Evolutionary conservation across 2,329 filamentous ascomycete genomes (phyloP).

Genomic region (Scleromitrula shiraiana): DNA sequence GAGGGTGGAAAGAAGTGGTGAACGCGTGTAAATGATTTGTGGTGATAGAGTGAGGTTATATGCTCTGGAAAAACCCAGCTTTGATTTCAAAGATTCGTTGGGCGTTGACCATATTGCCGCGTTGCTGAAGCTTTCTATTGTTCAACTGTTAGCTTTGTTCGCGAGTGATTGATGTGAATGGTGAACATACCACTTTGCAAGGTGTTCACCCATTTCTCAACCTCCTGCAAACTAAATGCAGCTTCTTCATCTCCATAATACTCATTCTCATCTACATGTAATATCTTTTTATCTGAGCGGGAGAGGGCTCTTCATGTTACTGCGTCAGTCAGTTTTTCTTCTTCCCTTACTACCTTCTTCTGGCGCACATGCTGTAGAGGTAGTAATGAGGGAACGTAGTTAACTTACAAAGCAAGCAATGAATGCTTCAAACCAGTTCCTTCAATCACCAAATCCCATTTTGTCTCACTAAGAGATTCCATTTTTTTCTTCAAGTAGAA

Average conservation of each 20-base stretch:
- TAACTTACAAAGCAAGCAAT: conserved; percentile 64
- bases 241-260: conserved; percentile 87
- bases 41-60: conserved; percentile 82
- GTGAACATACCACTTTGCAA: conserved; percentile 28
- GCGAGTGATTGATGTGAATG: neutral
- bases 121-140: conserved; percentile 22
- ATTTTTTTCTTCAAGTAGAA: conserved; percentile 37
- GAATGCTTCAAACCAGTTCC: conserved; percentile 74
- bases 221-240: conserved; percentile 76
- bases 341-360: conserved; percentile 13
- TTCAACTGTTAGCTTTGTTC: conserved; percentile 14
- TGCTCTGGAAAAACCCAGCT: conserved; percentile 56
- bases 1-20: conserved; percentile 66
- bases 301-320: conserved; percentile 71
- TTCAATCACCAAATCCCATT: conserved; percentile 73
- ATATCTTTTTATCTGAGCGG: conserved; percentile 80
- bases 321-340: conserved; percentile 64
- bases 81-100: conserved; percentile 20
- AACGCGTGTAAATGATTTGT: conserved; percentile 78
- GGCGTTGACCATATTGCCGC: conserved; percentile 21
- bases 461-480: conserved; percentile 66
- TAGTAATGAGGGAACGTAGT: neutral
- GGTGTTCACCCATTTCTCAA: conserved; percentile 61
- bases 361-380: neutral
- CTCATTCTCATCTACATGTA: conserved; percentile 80